Evolutionary conservation across 164 flowering plant genomes (phyloP).

Genomic region (Piper longum): DNA sequence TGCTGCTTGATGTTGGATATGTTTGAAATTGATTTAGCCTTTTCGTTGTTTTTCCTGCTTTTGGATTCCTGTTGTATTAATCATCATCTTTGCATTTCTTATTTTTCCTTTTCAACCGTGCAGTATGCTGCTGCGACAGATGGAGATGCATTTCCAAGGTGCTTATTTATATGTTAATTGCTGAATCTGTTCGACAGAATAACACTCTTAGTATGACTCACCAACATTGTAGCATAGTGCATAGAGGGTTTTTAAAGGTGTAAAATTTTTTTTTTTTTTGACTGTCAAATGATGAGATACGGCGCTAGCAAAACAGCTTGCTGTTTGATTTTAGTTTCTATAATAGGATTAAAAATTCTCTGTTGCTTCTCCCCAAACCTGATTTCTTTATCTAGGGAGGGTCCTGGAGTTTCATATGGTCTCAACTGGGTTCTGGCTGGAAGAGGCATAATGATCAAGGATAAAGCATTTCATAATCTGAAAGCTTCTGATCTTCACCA

Average conservation of each 20-base stretch:
- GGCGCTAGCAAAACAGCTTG: no score
- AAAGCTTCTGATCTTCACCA: conserved; percentile 32
- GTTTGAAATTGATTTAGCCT: not conserved
- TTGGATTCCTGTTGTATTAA: not conserved
- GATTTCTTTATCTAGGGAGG: conserved; percentile 16
- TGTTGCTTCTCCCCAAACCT: not conserved
- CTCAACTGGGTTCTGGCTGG: conserved; percentile 44
- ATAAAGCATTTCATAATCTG: conserved; percentile 40
- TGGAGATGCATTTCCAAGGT: conserved; percentile 21
- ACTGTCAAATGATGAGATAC: no score
- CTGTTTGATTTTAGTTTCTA: not conserved
- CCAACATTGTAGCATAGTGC: not conserved
- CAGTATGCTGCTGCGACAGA: conserved; percentile 22
- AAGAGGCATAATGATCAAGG: conserved; percentile 42
- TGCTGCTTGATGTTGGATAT: not conserved
- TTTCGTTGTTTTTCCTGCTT: not conserved
- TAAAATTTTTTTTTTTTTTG: not conserved
- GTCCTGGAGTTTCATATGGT: conserved; percentile 29
- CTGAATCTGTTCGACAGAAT: not conserved
- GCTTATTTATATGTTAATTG: not conserved
- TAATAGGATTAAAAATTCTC: not conserved
- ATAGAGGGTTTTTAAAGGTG: not conserved
- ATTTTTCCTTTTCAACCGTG: not conserved
- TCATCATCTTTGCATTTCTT: not conserved
- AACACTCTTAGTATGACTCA: not conserved